Conservation (phyloP, 306 rosid genomes). For the Vigna hirtella region DNA sequence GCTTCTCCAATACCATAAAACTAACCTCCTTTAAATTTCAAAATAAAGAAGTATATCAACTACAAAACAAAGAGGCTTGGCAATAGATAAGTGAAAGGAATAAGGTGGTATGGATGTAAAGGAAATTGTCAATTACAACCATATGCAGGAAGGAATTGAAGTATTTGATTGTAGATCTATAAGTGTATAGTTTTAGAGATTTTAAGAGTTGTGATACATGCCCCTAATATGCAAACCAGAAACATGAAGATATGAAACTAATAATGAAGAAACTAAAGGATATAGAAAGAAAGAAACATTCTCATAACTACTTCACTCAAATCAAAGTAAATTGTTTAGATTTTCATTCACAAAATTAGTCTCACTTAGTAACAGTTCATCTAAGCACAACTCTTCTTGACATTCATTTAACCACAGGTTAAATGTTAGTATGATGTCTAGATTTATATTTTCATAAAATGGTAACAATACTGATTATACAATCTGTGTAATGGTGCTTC, state of each 20-base stretch:
- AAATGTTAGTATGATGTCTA: too few species aligned
- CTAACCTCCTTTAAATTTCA: conserved; percentile 88
- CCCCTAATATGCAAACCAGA: conserved; percentile 29
- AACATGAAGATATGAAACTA: background rate
- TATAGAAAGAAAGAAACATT: too few species aligned
- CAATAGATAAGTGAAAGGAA: conserved; percentile 25
- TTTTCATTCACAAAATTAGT: conserved; percentile 10
- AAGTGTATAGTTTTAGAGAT: conserved; percentile 12
- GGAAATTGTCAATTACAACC: conserved; percentile 20
- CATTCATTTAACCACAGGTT: too few species aligned
- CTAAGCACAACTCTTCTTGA: too few species aligned
- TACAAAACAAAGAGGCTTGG: conserved; percentile 25
- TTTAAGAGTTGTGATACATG: conserved; percentile 10
- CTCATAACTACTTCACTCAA: too few species aligned
- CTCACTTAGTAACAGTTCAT: background rate
- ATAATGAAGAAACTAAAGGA: too few species aligned
- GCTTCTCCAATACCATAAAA: conserved; percentile 88
- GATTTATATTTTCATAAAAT: background rate
- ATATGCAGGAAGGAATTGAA: background rate
- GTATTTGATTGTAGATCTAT: background rate
- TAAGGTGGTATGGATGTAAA: background rate
- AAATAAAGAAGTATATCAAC: conserved; percentile 40
- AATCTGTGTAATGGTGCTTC: conserved; percentile 4
- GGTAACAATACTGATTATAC: background rate
- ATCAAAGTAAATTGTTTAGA: too few species aligned